Percentiles rank a stretch among this genome's conserved stretches.
Conservation (phyloP, 257 asterid genomes). For the Gardenia jasminoides region DNA sequence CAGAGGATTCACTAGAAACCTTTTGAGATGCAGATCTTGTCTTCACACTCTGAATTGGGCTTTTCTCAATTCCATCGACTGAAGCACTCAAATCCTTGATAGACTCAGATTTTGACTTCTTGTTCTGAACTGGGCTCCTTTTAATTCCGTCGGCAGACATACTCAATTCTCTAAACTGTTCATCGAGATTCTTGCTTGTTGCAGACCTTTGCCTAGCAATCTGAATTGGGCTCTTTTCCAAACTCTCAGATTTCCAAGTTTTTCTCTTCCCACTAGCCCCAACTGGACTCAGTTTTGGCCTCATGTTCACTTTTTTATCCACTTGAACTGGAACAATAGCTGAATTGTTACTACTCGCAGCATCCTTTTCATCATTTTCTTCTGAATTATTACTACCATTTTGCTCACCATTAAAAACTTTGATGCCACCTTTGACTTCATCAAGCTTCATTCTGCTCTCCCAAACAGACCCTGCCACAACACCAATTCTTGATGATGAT, state of each 20-base stretch:
- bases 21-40: slow-evolving; percentile 17
- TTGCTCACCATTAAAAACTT: slow-evolving; percentile 46
- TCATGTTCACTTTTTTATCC: slow-evolving; percentile 29
- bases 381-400: slow-evolving; percentile 14
- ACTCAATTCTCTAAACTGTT: slow-evolving; percentile 30
- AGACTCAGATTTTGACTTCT: slow-evolving; percentile 38
- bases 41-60: slow-evolving; percentile 22
- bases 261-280: slow-evolving; percentile 53
- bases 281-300: slow-evolving; percentile 52
- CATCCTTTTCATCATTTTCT: slow-evolving; percentile 13
- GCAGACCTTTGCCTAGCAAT: slow-evolving; percentile 62
- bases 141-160: slow-evolving; percentile 34
- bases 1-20: slow-evolving; percentile 13
- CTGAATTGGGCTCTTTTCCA: slow-evolving; percentile 51
- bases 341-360: not conserved
- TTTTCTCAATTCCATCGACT: slow-evolving; percentile 34
- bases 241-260: slow-evolving; percentile 67
- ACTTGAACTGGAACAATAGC: slow-evolving; percentile 24
- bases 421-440: slow-evolving; percentile 66
- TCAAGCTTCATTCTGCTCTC: slow-evolving; percentile 80
- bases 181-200: slow-evolving; percentile 40
- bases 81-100: slow-evolving; percentile 29
- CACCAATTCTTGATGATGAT: slow-evolving; percentile 54
- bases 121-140: slow-evolving; percentile 39
- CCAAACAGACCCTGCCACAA: slow-evolving; percentile 77